Conservation (phyloP, 257 asterid species). For the Plantago elongata region DNA sequence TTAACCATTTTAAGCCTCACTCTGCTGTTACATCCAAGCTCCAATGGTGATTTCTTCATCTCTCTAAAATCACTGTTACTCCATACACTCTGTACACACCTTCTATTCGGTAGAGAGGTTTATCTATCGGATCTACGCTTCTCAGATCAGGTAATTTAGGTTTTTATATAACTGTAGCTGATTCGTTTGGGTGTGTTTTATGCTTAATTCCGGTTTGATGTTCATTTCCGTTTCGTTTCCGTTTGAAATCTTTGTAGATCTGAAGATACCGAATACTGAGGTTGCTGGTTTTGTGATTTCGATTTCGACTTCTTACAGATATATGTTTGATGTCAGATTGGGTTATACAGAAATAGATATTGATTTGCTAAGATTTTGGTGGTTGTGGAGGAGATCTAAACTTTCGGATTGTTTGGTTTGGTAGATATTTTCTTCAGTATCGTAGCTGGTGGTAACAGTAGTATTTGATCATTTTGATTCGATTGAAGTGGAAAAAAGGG, state of each 20-base stretch:
- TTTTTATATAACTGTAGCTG: neutral
- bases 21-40: too few species aligned
- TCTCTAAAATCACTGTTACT: slow-evolving; percentile 10
- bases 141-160: slow-evolving; percentile 26
- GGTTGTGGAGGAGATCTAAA: slow-evolving; percentile 71
- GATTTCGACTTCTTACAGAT: neutral
- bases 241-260: slow-evolving; percentile 51
- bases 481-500: neutral
- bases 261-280: slow-evolving; percentile 52
- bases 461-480: too few species aligned
- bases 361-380: slow-evolving; percentile 63
- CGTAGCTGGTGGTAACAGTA: slow-evolving; percentile 17
- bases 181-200: neutral
- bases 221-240: slow-evolving; percentile 11
- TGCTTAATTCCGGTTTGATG: neutral
- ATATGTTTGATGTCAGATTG: slow-evolving; percentile 42
- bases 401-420: slow-evolving; percentile 7
- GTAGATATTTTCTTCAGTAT: slow-evolving; percentile 16
- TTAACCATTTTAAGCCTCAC: neutral
- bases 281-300: slow-evolving; percentile 28
- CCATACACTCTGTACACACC: slow-evolving; percentile 1
- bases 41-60: slow-evolving; percentile 10
- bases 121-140: slow-evolving; percentile 5
- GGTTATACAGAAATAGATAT: slow-evolving; percentile 25
- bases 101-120: slow-evolving; percentile 3